Conservation (phyloP, 805 yeast species). For the Zygoascus flipseniorum region DNA sequence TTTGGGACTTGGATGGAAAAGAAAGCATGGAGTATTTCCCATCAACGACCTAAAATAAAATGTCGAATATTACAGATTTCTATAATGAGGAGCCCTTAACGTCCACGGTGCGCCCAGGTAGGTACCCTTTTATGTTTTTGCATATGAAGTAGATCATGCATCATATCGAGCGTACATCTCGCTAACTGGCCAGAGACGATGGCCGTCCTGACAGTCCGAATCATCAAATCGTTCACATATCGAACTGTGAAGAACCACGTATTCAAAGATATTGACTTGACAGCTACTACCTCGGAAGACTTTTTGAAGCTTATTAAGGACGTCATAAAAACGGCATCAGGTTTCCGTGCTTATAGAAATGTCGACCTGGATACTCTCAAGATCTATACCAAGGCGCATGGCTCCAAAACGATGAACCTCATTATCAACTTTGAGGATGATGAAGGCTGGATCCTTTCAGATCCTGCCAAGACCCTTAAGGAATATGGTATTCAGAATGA, state of each 20-base stretch:
- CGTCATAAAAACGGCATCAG: constrained; percentile 49
- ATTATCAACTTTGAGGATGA: constrained; percentile 85
- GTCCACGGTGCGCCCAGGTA: constrained; percentile 58
- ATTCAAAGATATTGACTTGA: constrained; percentile 62
- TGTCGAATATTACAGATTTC: constrained; percentile 1
- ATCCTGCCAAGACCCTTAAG: constrained; percentile 34
- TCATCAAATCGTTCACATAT: constrained; percentile 78
- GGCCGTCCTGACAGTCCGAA: constrained; percentile 74
- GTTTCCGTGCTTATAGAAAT: constrained; percentile 73
- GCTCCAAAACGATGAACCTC: constrained; percentile 84
- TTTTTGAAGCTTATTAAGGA: constrained; percentile 44
- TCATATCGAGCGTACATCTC: too few species aligned
- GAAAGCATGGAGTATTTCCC: too few species aligned
- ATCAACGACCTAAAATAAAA: background rate
- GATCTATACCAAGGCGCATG: constrained; percentile 90
- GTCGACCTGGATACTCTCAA: constrained; percentile 69
- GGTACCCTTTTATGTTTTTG: background rate
- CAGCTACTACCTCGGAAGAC: constrained; percentile 54
- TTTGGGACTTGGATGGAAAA: background rate
- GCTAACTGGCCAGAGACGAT: constrained; percentile 4
- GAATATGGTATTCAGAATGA: constrained; percentile 70
- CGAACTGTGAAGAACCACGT: constrained; percentile 22
- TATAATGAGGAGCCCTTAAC: constrained; percentile 62
- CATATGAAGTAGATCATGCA: constrained; percentile 25
- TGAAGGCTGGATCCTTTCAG: constrained; percentile 59